A percentile compares a stretch with the other conserved stretches of the same genome.
phyloP scores from a whole-genome alignment of 768 basidiomycete species.

The Rhodotorula graminis region DNA sequence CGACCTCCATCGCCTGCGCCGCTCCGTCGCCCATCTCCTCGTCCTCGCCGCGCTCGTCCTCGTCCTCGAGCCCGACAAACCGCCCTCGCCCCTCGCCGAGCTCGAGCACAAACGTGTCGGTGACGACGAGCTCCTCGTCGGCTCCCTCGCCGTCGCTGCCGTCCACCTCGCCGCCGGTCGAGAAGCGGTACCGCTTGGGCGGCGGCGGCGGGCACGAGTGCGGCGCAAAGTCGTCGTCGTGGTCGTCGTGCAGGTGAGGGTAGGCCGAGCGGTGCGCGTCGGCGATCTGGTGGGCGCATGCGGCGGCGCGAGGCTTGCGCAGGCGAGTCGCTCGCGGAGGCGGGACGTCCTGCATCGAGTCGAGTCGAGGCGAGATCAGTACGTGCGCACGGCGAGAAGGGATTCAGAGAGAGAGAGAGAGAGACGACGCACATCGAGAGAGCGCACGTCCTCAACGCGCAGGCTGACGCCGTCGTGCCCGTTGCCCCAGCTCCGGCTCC shows the following conservation, averaged over 20 bases:
- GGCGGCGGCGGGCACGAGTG: not conserved
- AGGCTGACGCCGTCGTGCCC: conserved; percentile 51
- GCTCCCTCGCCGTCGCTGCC: too few species aligned
- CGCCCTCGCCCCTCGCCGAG: not conserved
- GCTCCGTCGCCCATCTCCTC: too few species aligned
- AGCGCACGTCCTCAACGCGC: conserved; percentile 46
- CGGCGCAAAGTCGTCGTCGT: not conserved
- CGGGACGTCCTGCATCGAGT: not conserved
- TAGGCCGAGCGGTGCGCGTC: not conserved
- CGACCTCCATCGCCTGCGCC: conserved; percentile 11
- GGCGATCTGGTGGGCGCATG: not conserved
- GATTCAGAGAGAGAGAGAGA: not conserved
- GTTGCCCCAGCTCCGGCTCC: conserved; percentile 51
- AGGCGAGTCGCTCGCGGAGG: not conserved
- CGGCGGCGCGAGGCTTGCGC: not conserved
- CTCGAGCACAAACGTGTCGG: conserved; percentile 29
- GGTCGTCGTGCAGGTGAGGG: not conserved
- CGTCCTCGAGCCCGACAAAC: conserved; percentile 11
- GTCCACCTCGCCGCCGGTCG: too few species aligned
- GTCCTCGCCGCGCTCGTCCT: not conserved
- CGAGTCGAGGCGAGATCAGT: not conserved
- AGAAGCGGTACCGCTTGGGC: conserved; percentile 9
- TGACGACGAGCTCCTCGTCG: not conserved
- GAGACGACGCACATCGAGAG: conserved; percentile 45
- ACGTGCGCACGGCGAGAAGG: not conserved